Conservation (phyloP, 176 grass and related monocot genomes). For the maize (Zea mays) region DNA sequence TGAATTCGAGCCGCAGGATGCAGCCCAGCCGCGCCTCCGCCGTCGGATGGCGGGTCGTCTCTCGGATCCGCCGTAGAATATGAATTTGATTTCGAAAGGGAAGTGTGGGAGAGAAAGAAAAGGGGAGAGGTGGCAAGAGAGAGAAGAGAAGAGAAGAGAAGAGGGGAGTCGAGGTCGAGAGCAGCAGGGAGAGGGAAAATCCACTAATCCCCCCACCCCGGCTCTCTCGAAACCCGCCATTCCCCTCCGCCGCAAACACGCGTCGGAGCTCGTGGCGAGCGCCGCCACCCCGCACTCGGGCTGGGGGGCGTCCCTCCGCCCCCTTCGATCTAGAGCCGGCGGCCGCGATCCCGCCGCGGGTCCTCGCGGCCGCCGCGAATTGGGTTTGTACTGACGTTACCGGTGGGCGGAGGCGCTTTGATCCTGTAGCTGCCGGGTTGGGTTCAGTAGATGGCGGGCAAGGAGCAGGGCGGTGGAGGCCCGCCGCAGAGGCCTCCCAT, state of each 20-base stretch:
- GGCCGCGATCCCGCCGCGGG: conserved; percentile 36
- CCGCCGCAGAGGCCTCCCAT: conserved; percentile 38
- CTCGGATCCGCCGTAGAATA: conserved; percentile 68
- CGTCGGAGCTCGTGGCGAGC: conserved; percentile 36
- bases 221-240: conserved; percentile 46
- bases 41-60: conserved; percentile 41
- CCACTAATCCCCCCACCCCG: conserved; percentile 34
- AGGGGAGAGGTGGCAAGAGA: conserved; percentile 33
- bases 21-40: fast-evolving
- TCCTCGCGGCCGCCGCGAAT: conserved; percentile 26
- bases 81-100: conserved; percentile 96
- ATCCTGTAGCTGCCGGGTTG: conserved; percentile 41
- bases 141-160: conserved; percentile 32
- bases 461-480: conserved; percentile 55
- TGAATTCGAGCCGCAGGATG: conserved; percentile 81
- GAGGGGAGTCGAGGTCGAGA: neutral
- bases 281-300: conserved; percentile 14
- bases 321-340: conserved; percentile 23
- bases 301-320: conserved; percentile 30
- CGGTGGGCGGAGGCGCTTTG: conserved; percentile 20
- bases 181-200: conserved; percentile 45
- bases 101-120: conserved; percentile 77
- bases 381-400: conserved; percentile 37
- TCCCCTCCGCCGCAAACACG: conserved; percentile 39
- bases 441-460: conserved; percentile 47